These are phyloP conservation scores for Kazachstania martiniae DNA, from an alignment of 805 yeast genomes.

Conservation along the genomic window DNA sequence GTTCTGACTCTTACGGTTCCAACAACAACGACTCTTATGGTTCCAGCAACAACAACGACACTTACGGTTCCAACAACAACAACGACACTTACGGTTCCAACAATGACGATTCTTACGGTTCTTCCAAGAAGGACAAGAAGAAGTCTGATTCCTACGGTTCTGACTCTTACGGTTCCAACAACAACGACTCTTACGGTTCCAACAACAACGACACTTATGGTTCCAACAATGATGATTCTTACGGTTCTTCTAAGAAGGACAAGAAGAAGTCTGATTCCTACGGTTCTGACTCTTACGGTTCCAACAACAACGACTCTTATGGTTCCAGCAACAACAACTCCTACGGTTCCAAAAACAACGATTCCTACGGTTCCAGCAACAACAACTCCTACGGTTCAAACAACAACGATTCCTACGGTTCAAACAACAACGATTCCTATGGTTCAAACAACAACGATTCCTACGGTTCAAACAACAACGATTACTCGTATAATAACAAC, in stretches of 20 bases:
- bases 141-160: conserved; percentile 16
- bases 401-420: conserved; percentile 25
- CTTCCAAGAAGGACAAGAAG: conserved; percentile 4
- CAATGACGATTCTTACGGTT: conserved; percentile 24
- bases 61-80: conserved; percentile 20
- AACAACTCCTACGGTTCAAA: conserved; percentile 6
- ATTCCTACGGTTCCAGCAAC: conserved; percentile 12
- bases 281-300: conserved; percentile 18
- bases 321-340: conserved; percentile 17
- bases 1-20: conserved; percentile 19
- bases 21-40: conserved; percentile 15
- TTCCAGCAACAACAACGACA: conserved; percentile 19
- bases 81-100: conserved; percentile 24
- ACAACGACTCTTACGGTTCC: conserved; percentile 6
- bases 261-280: conserved; percentile 11
- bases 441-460: conserved; percentile 15
- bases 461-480: conserved; percentile 14
- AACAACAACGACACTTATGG: conserved; percentile 11
- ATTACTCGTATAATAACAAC: conserved; percentile 7
- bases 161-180: conserved; percentile 7
- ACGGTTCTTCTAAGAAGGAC: conserved; percentile 12
- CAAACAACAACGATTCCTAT: conserved; percentile 11
- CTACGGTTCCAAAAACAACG: conserved; percentile 12
- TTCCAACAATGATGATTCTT: conserved; percentile 7
- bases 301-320: conserved; percentile 12